phyloP scores from a whole-genome alignment of 305 asterid genomes.

The Ilex paraguariensis region DNA sequence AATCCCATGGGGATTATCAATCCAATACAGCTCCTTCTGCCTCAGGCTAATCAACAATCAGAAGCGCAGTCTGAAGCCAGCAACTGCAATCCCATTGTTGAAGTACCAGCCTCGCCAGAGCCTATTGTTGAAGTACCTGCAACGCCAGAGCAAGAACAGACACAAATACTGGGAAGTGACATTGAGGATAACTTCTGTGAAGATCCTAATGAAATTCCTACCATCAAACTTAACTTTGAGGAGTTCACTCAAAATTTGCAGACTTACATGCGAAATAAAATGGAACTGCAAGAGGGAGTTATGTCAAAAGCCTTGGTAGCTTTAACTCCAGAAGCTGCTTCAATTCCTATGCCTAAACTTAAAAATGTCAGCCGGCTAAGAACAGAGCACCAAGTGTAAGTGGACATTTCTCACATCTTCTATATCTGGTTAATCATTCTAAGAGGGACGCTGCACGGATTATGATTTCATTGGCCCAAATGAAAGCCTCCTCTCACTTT shows the following conservation, averaged over 20 bases:
- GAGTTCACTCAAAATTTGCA: conserved; percentile 81
- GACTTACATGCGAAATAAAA: conserved; percentile 49
- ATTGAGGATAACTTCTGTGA: conserved; percentile 56
- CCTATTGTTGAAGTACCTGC: conserved; percentile 62
- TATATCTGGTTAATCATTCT: background rate
- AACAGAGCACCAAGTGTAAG: conserved; percentile 99
- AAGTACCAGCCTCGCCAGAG: conserved; percentile 31
- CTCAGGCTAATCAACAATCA: conserved; percentile 29
- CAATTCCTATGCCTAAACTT: conserved; percentile 90
- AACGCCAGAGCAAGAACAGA: conserved; percentile 55
- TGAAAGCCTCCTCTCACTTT: too few species aligned
- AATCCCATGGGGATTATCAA: conserved; percentile 31
- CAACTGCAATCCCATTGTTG: conserved; percentile 46
- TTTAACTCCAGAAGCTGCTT: conserved; percentile 82
- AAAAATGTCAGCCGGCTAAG: conserved; percentile 86
- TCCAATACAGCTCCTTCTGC: conserved; percentile 57
- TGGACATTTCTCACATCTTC: conserved; percentile 18
- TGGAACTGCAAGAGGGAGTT: conserved; percentile 58
- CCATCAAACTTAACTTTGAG: conserved; percentile 76
- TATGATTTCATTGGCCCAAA: too few species aligned
- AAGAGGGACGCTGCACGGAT: too few species aligned
- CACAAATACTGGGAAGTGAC: conserved; percentile 42
- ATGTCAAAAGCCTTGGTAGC: conserved; percentile 92
- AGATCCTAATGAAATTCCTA: conserved; percentile 86
- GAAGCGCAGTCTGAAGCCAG: conserved; percentile 26